Conservation (phyloP, 2,329 filamentous ascomycete species). For the Didymella arachidicola region DNA sequence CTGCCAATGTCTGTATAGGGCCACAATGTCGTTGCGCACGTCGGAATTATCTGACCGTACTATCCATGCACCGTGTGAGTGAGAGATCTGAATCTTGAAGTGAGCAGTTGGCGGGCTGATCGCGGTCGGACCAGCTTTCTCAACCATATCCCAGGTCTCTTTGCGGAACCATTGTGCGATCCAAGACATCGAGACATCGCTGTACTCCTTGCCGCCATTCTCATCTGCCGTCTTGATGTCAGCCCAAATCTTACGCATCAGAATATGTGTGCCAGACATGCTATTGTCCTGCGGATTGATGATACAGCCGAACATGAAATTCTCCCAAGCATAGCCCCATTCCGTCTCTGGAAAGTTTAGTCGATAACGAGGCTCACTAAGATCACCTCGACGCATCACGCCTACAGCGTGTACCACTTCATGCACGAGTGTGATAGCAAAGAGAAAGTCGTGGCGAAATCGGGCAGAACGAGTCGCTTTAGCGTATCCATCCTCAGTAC, state of each 20-base stretch:
- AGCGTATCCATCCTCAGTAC: slow-evolving; percentile 29
- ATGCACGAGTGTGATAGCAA: slow-evolving; percentile 43
- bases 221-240: slow-evolving; percentile 18
- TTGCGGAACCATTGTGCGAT: slow-evolving; percentile 48
- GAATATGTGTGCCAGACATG: slow-evolving; percentile 26
- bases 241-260: slow-evolving; percentile 44
- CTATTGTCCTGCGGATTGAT: slow-evolving; percentile 42
- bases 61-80: slow-evolving; percentile 26
- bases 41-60: slow-evolving; percentile 27
- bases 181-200: slow-evolving; percentile 44
- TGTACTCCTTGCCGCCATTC: slow-evolving; percentile 41
- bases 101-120: slow-evolving; percentile 31
- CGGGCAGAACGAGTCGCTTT: slow-evolving; percentile 35
- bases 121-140: slow-evolving; percentile 30
- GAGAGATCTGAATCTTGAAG: slow-evolving; percentile 36
- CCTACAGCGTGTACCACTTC: slow-evolving; percentile 48
- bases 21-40: slow-evolving; percentile 24
- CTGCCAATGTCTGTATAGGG: slow-evolving; percentile 4
- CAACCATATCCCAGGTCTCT: slow-evolving; percentile 42
- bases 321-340: slow-evolving; percentile 49
- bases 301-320: slow-evolving; percentile 46
- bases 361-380: slow-evolving; percentile 38
- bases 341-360: slow-evolving; percentile 39
- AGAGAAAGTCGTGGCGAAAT: slow-evolving; percentile 47
- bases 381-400: slow-evolving; percentile 40